Percentiles rank a stretch among this genome's conserved stretches.
These are phyloP conservation scores for Vigna radiata DNA, from an alignment of 306 rosid species.

Conservation along the genomic window DNA sequence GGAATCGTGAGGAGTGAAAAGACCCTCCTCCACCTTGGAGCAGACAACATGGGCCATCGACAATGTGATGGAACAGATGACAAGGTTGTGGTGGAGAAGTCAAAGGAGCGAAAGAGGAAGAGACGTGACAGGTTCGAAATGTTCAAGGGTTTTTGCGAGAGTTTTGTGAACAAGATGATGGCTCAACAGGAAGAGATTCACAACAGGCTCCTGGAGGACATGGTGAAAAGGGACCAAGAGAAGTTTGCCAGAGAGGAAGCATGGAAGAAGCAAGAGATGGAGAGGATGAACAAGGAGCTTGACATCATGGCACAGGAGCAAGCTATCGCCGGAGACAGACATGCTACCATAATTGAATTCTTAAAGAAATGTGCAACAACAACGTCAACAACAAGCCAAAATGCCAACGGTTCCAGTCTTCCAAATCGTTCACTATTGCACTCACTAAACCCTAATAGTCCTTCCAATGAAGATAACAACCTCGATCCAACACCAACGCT, in stretches of 20 bases:
- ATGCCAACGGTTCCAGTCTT: conserved; percentile 4
- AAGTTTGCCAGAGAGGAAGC: conserved; percentile 71
- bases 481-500: conserved; percentile 23
- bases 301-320: conserved; percentile 73
- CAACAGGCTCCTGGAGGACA: conserved; percentile 68
- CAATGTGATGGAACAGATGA: conserved; percentile 23
- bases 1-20: conserved; percentile 28
- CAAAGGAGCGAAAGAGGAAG: conserved; percentile 52
- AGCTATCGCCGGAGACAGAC: conserved; percentile 69
- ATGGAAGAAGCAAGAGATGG: conserved; percentile 84
- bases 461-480: background rate
- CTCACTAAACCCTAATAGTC: conserved; percentile 51
- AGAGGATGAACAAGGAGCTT: conserved; percentile 79
- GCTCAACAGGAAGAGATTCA: conserved; percentile 83
- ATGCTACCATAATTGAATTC: conserved; percentile 66
- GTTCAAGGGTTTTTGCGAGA: conserved; percentile 75
- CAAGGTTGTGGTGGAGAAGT: conserved; percentile 10
- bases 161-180: conserved; percentile 72
- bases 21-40: conserved; percentile 37
- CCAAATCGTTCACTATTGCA: conserved; percentile 12
- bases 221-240: conserved; percentile 75
- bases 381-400: background rate
- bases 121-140: conserved; percentile 59
- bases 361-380: conserved; percentile 58
- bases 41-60: conserved; percentile 23